Evolutionary conservation across 495 filamentous ascomycete species (phyloP).

Genomic region (Echria macrotheca): DNA sequence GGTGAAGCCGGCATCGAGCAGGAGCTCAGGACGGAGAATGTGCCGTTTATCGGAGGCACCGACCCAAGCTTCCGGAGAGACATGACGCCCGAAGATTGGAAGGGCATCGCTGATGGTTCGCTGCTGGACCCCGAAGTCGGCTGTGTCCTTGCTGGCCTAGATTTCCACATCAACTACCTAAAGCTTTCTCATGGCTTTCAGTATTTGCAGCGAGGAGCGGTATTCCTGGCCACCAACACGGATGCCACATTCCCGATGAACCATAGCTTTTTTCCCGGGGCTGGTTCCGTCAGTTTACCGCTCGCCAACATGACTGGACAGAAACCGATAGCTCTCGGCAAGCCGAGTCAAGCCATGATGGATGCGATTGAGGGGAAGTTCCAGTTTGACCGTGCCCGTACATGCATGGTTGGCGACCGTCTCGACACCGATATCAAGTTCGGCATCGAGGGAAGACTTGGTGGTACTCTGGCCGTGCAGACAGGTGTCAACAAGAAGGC

Average conservation of each 20-base stretch:
- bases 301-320: constrained; percentile 66
- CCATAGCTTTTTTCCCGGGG: constrained; percentile 81
- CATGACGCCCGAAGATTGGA: constrained; percentile 74
- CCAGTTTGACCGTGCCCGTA: constrained; percentile 69
- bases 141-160: constrained; percentile 80
- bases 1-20: constrained; percentile 89
- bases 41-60: constrained; percentile 82
- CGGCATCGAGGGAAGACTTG: constrained; percentile 82
- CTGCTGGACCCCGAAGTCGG: constrained; percentile 81
- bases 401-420: constrained; percentile 96
- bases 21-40: constrained; percentile 70
- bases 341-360: constrained; percentile 99
- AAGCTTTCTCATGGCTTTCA: constrained; percentile 80
- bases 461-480: constrained; percentile 85
- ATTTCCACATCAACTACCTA: constrained; percentile 91
- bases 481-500: constrained; percentile 82
- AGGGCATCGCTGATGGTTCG: constrained; percentile 65
- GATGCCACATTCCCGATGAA: constrained; percentile 82
- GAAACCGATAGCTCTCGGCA: constrained; percentile 75
- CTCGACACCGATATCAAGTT: constrained; percentile 95
- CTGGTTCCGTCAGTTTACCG: constrained; percentile 75
- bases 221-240: constrained; percentile 89
- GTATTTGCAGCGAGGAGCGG: constrained; percentile 76
- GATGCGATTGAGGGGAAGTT: constrained; percentile 97
- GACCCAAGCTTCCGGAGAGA: constrained; percentile 72